Base-by-base conservation (phyloP, 768 basidiomycete species). In the Coprinopsis marcescibilis region DNA sequence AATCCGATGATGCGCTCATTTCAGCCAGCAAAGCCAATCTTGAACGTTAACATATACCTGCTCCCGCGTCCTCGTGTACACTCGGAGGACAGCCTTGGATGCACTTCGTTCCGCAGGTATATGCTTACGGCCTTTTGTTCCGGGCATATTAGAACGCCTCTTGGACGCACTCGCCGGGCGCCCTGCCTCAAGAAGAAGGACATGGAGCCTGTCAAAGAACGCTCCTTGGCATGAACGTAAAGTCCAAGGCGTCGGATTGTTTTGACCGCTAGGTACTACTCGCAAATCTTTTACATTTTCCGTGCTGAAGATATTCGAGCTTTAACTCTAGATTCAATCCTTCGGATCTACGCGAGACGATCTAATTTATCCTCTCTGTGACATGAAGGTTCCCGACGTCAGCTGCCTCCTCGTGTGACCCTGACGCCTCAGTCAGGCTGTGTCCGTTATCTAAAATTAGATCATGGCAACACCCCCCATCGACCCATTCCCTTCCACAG, bases 121-220 rank as follows among this genome's bases (percentile, higher is more conserved):
- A 32, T 77, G 88, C 19, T 62, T 93, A 4, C 80, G 82, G 58
- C 89, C 91, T 1, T 79, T 92, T 63, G 78, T 88, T 56, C 92
- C 92, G 0, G 61, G 56, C 2, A 76, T 79, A 25, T 69, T 81
- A 3, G 61, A 55, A 20, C 66, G 64, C 37, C 59, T 94, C 11
- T 65, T 89, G 1, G 78, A 84, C 54, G 71, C 70, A 4, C 63
- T 92, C n/a, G n/a, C n/a, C n/a, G n/a, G n/a, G n/a, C 25, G 71
- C 70, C 0, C 65, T 84, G 25, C 3, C 29, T 7, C 12, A n/a
- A 25, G 8, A 46, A 64, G 5, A 55, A 15, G 2, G 57, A 55
- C 3, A 55, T 68, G 63, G 46, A 41, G 40, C 32, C 3, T 53
- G 45, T 32, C 53, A 2, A 50, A 67, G 45, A 44, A 38, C 35